Conservation (phyloP, 371 early-diverging fungal species). For the Entomophthora muscae region DNA sequence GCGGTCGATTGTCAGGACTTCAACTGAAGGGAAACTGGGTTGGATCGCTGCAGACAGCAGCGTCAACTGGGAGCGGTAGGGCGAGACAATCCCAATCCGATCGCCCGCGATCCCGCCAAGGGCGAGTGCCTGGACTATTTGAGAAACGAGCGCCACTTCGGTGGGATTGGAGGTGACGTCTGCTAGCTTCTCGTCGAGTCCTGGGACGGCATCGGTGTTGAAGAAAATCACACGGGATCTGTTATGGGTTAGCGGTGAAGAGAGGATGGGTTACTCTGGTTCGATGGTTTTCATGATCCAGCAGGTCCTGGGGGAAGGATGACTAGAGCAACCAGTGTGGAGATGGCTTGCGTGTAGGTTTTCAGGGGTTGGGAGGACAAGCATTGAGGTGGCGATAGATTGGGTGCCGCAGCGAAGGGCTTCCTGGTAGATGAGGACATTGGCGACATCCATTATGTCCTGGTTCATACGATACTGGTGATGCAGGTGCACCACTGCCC, state of each 20-base stretch:
- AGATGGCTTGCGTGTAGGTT: slow-evolving; percentile 8
- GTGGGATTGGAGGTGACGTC: neutral
- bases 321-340: neutral
- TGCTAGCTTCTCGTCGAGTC: slow-evolving; percentile 6
- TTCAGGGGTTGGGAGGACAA: slow-evolving; percentile 27
- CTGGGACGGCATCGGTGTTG: slow-evolving; percentile 55
- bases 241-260: slow-evolving; percentile 10
- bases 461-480: slow-evolving; percentile 94
- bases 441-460: slow-evolving; percentile 83
- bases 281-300: neutral
- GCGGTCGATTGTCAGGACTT: slow-evolving; percentile 72
- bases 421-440: slow-evolving; percentile 66
- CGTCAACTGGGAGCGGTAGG: slow-evolving; percentile 69
- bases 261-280: neutral
- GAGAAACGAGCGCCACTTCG: slow-evolving; percentile 2
- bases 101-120: slow-evolving; percentile 38
- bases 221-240: slow-evolving; percentile 49
- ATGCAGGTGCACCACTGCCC: slow-evolving; percentile 52
- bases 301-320: neutral
- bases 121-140: slow-evolving; percentile 34
- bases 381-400: slow-evolving; percentile 27
- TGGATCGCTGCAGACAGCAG: slow-evolving; percentile 25
- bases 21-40: slow-evolving; percentile 20
- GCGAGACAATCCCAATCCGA: slow-evolving; percentile 66
- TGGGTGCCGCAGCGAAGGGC: slow-evolving; percentile 57